These are phyloP conservation scores for Cutaneotrichosporon dermatis DNA, from an alignment of 1,284 basidiomycete genomes.

Conservation along the genomic window DNA sequence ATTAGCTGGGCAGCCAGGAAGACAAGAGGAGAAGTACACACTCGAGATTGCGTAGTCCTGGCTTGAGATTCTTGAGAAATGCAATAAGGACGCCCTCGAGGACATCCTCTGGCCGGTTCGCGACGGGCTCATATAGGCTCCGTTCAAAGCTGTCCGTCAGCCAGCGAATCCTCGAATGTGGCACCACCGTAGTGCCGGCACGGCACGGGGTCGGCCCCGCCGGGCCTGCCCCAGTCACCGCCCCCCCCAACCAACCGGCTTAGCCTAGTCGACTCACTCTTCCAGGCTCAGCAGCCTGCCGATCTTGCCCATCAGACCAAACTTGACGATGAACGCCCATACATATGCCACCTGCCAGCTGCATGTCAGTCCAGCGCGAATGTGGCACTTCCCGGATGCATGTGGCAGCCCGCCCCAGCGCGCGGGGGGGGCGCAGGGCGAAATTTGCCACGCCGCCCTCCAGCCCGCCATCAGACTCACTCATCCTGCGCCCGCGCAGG, in stretches of 20 bases:
- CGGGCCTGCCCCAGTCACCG: not conserved
- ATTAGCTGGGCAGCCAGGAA: not conserved
- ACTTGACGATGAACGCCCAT: slow-evolving; percentile 46
- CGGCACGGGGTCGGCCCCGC: not conserved
- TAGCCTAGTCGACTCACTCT: slow-evolving; percentile 31
- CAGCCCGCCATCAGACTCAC: slow-evolving; percentile 24
- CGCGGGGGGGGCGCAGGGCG: too few relatives aligned
- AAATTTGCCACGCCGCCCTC: too few relatives aligned
- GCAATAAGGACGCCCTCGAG: slow-evolving; percentile 40
- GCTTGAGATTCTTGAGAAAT: slow-evolving; percentile 37
- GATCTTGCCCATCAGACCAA: slow-evolving; percentile 33
- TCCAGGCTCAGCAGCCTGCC: slow-evolving; percentile 32
- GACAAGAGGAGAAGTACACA: not conserved
- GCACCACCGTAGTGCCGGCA: slow-evolving; percentile 5
- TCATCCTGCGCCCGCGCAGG: slow-evolving; percentile 31
- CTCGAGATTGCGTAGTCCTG: slow-evolving; percentile 8
- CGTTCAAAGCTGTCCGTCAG: slow-evolving; percentile 33
- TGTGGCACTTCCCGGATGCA: not conserved
- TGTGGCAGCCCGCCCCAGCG: too few relatives aligned
- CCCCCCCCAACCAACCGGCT: not conserved
- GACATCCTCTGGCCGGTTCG: slow-evolving; percentile 44
- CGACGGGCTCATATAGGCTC: slow-evolving; percentile 35
- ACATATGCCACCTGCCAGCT: slow-evolving; percentile 47
- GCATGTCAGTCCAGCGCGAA: not conserved
- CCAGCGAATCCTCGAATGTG: slow-evolving; percentile 9